Evolutionary conservation across 176 grass and related monocot species (phyloP), one percentile per base, ranked within the genome.

Genomic region (Typha latifolia): DNA sequence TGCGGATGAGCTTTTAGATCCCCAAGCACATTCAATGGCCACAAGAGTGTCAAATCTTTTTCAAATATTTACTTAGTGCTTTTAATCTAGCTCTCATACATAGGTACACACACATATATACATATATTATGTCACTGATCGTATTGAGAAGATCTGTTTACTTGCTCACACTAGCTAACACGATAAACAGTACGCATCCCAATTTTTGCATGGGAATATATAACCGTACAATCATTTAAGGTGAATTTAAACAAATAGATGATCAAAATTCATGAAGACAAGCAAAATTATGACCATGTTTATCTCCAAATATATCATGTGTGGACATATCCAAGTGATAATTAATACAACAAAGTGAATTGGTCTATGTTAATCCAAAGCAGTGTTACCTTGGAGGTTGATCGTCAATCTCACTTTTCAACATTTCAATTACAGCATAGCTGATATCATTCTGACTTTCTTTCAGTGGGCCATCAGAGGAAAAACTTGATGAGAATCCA

Each of bases 381-480:
- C 73, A 78, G 24, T 52, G 48, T 69, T 86, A 96, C 91, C 82
- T 88, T 77, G 82, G 64, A 86, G 83, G 68, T 79, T 86, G 85
- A 67, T 66, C 69, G 48, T 72, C 74, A 13, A 69, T 72, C 69
- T 86, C 85, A 66, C 70, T 64, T 79, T 88, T 86, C 32, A 85
- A 47, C 48, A 96, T 77, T 78, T 87, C 84, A 64, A 49, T 72
- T 50, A 91, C 72, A 71, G 72, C 79, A 64, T 37, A 72, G 62
- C 81, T 72, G 66, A 96, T 81, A 71, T 91, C 77, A 79, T 79
- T 56, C 55, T 64, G 52, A 59, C 47, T 63, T 26, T 87, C 68
- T 70, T 47, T 48, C 61, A 77, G 77, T 75, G 72, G 56, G 27
- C 66, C 71, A 61, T 86, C 85, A 55, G 67, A 80, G 52, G 84